Percentiles rank a stretch among this genome's conserved stretches.
These are phyloP conservation scores for Thamnidium elegans DNA, from an alignment of 192 early-diverging fungal genomes.

Conservation along the genomic window DNA sequence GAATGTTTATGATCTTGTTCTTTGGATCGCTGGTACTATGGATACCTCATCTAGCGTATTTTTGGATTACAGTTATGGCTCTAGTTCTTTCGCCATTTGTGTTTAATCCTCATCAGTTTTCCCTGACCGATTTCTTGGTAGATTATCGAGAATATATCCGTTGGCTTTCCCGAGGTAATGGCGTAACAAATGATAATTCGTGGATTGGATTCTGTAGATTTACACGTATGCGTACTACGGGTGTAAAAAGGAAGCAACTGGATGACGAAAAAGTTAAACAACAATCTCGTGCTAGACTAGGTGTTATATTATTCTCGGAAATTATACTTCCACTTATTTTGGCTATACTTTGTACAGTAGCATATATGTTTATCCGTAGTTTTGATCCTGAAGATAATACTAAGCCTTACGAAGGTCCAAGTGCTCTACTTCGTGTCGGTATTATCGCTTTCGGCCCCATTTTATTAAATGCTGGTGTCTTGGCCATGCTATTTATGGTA, in stretches of 20 bases:
- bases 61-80: constrained; percentile 79
- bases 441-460: constrained; percentile 68
- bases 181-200: constrained; percentile 64
- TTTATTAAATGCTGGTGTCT: constrained; percentile 59
- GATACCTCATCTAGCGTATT: constrained; percentile 70
- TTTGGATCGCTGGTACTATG: constrained; percentile 60
- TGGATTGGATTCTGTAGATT: constrained; percentile 76
- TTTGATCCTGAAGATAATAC: constrained; percentile 35
- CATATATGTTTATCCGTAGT: constrained; percentile 65
- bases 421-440: constrained; percentile 54
- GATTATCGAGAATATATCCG: constrained; percentile 79
- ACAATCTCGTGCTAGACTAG: constrained; percentile 61
- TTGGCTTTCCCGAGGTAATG: constrained; percentile 79
- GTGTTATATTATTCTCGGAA: constrained; percentile 71
- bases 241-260: constrained; percentile 71
- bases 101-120: constrained; percentile 89
- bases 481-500: constrained; percentile 60
- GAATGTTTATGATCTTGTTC: constrained; percentile 61
- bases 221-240: constrained; percentile 68
- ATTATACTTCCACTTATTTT: constrained; percentile 66
- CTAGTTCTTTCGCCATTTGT: constrained; percentile 78
- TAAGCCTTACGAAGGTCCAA: constrained; percentile 28
- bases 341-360: constrained; percentile 55
- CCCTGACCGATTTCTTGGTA: constrained; percentile 68
- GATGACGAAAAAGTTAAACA: constrained; percentile 61